Conservation (phyloP, 2,329 filamentous ascomycete genomes). For the Knufia petricola region DNA sequence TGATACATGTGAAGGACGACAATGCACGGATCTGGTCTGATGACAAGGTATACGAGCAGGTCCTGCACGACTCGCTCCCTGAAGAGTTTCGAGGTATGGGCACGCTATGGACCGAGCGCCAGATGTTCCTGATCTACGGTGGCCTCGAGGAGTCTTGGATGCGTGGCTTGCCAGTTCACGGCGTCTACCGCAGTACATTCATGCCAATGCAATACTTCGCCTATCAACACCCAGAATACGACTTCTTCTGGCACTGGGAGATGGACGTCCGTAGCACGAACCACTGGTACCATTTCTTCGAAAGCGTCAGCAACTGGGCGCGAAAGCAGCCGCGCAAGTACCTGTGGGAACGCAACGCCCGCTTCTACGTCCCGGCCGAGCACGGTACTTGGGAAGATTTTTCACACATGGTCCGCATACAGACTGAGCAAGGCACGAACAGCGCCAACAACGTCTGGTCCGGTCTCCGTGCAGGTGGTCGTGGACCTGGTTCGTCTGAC, state of each 20-base stretch:
- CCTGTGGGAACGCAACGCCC: slow-evolving; percentile 68
- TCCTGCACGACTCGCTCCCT: slow-evolving; percentile 62
- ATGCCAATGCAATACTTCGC: slow-evolving; percentile 96
- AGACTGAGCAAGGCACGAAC: slow-evolving; percentile 60
- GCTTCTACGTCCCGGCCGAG: slow-evolving; percentile 67
- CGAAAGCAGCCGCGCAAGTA: slow-evolving; percentile 66
- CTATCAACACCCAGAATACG: slow-evolving; percentile 76
- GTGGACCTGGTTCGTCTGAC: slow-evolving; percentile 22
- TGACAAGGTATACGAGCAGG: slow-evolving; percentile 58
- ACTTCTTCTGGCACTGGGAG: slow-evolving; percentile 91
- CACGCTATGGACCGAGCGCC: slow-evolving; percentile 85
- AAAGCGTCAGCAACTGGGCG: slow-evolving; percentile 60
- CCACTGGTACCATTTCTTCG: slow-evolving; percentile 69
- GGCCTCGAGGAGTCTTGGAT: slow-evolving; percentile 71
- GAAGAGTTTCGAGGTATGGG: slow-evolving; percentile 81
- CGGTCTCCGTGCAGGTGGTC: slow-evolving; percentile 28
- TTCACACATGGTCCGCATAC: slow-evolving; percentile 63
- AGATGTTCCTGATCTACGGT: slow-evolving; percentile 86
- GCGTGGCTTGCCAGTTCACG: slow-evolving; percentile 68
- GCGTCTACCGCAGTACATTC: slow-evolving; percentile 82
- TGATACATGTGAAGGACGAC: slow-evolving; percentile 75
- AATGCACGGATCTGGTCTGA: slow-evolving; percentile 74
- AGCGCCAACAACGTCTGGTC: slow-evolving; percentile 60
- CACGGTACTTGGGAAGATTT: slow-evolving; percentile 76
- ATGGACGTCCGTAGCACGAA: slow-evolving; percentile 88